These are phyloP conservation scores for Cyberlindnera maritima DNA, from an alignment of 805 yeast genomes.

Conservation along the genomic window DNA sequence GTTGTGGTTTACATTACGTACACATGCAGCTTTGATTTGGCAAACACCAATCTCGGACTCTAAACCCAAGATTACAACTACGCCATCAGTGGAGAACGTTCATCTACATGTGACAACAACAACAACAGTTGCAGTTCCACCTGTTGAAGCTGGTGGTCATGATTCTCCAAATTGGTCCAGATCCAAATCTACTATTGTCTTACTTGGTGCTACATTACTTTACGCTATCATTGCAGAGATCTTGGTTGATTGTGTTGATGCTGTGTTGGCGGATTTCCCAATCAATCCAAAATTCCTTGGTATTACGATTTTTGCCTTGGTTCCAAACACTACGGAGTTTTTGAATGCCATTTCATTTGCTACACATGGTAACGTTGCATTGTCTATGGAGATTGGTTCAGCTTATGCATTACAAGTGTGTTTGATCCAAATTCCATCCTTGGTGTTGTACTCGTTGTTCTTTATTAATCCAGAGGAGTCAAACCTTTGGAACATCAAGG, in stretches of 20 bases:
- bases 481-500: conserved; percentile 31
- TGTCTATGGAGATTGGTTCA: conserved; percentile 96
- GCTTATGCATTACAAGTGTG: conserved; percentile 97
- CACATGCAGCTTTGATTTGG: conserved; percentile 98
- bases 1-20: conserved; percentile 85
- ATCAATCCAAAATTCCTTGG: conserved; percentile 90
- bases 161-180: conserved; percentile 98
- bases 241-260: conserved; percentile 87
- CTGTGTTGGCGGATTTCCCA: conserved; percentile 74
- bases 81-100: conserved; percentile 16
- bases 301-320: conserved; percentile 89
- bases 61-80: conserved; percentile 18
- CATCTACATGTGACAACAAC: conserved; percentile 8
- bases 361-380: conserved; percentile 90
- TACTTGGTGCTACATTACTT: conserved; percentile 77
- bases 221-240: conserved; percentile 96
- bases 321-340: conserved; percentile 96
- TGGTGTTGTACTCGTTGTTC: conserved; percentile 73
- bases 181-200: conserved; percentile 74
- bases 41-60: conserved; percentile 51
- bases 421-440: conserved; percentile 85
- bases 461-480: conserved; percentile 35
- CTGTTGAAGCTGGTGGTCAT: conserved; percentile 53
- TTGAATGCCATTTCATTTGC: conserved; percentile 97
- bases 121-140: conserved; percentile 3